Evolutionary conservation across 1,284 basidiomycete genomes (phyloP).

Genomic region (Ceratobasidium sp.): DNA sequence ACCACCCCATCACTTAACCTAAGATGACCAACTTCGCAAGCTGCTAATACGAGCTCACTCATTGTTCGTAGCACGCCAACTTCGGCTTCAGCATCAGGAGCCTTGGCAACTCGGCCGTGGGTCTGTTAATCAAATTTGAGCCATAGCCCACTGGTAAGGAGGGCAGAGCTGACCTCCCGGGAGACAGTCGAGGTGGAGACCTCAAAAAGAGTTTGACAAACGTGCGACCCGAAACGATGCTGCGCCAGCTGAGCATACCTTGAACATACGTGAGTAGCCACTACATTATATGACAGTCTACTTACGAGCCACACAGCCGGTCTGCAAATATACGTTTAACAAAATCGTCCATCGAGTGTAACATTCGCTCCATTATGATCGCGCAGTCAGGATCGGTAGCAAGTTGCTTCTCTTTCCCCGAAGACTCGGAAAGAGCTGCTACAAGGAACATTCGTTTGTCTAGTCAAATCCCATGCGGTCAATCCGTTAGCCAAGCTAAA

Average conservation of each 20-base stretch:
- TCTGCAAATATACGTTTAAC: conserved; percentile 88
- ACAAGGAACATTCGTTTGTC: conserved; percentile 85
- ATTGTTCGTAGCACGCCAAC: conserved; percentile 78
- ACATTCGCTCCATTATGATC: conserved; percentile 85
- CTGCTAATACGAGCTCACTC: conserved; percentile 71
- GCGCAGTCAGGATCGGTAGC: conserved; percentile 94
- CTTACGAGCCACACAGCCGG: conserved; percentile 84
- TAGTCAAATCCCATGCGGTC: conserved; percentile 53
- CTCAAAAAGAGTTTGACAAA: conserved; percentile 86
- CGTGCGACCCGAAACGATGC: conserved; percentile 92
- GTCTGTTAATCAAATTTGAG: conserved; percentile 59
- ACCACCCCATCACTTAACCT: conserved; percentile 33
- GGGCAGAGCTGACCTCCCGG: conserved; percentile 72
- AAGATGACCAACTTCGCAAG: conserved; percentile 66
- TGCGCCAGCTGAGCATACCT: conserved; percentile 75
- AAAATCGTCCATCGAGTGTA: conserved; percentile 94
- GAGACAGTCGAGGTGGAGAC: conserved; percentile 78
- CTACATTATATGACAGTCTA: conserved; percentile 50
- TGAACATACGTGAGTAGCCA: conserved; percentile 35
- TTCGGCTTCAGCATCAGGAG: conserved; percentile 61
- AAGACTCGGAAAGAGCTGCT: conserved; percentile 85
- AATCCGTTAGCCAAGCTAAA: conserved; percentile 24
- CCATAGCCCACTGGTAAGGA: conserved; percentile 5
- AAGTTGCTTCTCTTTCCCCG: conserved; percentile 85
- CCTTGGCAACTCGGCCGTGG: conserved; percentile 68